phyloP scores from a whole-genome alignment of 1,284 basidiomycete species.

The Cryptococcus sp. region DNA sequence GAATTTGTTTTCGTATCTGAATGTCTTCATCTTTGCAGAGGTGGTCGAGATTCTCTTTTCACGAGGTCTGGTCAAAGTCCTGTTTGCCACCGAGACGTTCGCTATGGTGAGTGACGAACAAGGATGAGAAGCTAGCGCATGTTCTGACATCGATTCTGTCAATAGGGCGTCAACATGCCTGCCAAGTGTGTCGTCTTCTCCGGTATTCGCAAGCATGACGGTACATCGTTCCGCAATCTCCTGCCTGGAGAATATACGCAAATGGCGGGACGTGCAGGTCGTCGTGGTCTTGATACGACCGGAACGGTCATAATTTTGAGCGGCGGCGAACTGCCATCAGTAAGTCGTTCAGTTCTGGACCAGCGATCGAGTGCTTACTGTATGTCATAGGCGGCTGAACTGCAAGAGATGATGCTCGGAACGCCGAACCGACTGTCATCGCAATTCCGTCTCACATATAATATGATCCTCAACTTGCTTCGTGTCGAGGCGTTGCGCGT shows the following conservation, averaged over 20 bases:
- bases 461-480: constrained; percentile 97
- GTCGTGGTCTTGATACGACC: constrained; percentile 90
- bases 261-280: constrained; percentile 97
- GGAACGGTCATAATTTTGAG: constrained; percentile 93
- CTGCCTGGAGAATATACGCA: constrained; percentile 94
- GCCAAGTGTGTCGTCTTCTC: constrained; percentile 97
- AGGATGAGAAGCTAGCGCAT: background rate
- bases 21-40: constrained; percentile 61
- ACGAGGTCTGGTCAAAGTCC: constrained; percentile 90
- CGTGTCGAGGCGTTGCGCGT: constrained; percentile 95
- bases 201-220: constrained; percentile 93
- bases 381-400: constrained; percentile 62
- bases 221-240: constrained; percentile 78
- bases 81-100: constrained; percentile 99
- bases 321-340: constrained; percentile 83
- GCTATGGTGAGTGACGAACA: constrained; percentile 73
- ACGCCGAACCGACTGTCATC: constrained; percentile 88
- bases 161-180: constrained; percentile 97
- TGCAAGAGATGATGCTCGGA: constrained; percentile 91
- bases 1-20: no score
- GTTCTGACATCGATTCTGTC: constrained; percentile 5
- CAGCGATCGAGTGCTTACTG: background rate
- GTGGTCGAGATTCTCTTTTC: constrained; percentile 96
- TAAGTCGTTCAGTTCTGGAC: constrained; percentile 50
- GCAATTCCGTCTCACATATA: constrained; percentile 97